Evolutionary conservation across 176 grass and related monocot species (phyloP).

Genomic region (Calamus simplicifolius): DNA sequence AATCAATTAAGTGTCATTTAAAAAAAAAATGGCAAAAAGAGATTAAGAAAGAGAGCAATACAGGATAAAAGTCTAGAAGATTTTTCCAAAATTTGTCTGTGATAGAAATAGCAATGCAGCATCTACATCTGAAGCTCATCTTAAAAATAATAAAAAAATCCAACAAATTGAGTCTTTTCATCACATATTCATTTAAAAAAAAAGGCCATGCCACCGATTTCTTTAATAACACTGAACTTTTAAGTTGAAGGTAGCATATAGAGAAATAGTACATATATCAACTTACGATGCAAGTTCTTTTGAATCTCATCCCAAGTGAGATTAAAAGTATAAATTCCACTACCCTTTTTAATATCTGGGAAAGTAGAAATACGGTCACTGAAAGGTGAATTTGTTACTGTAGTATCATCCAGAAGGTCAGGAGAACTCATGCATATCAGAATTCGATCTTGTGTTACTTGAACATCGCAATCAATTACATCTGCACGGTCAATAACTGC

Average conservation of each 20-base stretch:
- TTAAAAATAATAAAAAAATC: too few relatives aligned
- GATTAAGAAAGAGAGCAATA: too few relatives aligned
- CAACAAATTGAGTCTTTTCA: too few relatives aligned
- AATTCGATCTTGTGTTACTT: slow-evolving; percentile 68
- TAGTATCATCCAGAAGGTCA: slow-evolving; percentile 69
- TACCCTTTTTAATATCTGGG: slow-evolving; percentile 41
- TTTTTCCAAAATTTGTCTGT: too few relatives aligned
- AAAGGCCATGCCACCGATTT: too few relatives aligned
- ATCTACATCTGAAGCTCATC: too few relatives aligned
- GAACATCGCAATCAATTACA: slow-evolving; percentile 88
- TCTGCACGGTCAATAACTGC: slow-evolving; percentile 70
- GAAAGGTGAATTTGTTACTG: slow-evolving; percentile 52
- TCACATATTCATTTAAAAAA: too few relatives aligned
- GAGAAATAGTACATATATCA: slow-evolving; percentile 12
- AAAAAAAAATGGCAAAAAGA: too few relatives aligned
- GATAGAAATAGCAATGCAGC: too few relatives aligned
- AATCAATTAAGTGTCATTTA: too few relatives aligned
- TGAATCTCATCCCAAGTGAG: slow-evolving; percentile 82
- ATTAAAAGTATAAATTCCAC: slow-evolving; percentile 85
- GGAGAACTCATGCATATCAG: slow-evolving; percentile 67
- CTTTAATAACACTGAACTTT: too few relatives aligned
- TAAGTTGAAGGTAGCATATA: neutral
- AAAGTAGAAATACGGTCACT: slow-evolving; percentile 25
- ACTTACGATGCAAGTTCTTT: slow-evolving; percentile 67
- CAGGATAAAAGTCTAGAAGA: too few relatives aligned